Evolutionary conservation across 768 basidiomycete species (phyloP).

Genomic region (Leccinum truebloodii): DNA sequence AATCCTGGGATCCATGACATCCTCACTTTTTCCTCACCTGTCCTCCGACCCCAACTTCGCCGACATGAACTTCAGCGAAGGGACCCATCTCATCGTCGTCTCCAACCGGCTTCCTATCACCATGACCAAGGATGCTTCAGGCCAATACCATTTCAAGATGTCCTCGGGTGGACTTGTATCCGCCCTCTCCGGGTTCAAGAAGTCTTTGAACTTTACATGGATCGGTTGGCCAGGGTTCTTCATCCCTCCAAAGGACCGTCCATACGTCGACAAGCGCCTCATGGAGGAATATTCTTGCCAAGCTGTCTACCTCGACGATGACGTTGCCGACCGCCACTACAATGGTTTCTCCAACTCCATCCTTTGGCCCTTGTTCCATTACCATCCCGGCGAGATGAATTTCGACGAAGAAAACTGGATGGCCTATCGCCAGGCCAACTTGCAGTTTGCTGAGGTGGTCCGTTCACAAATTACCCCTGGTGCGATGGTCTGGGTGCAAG

Average conservation of each 20-base stretch:
- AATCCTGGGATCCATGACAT: constrained; percentile 27
- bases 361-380: constrained; percentile 99
- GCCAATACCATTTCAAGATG: constrained; percentile 99
- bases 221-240: constrained; percentile 95
- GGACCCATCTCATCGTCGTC: constrained; percentile 87
- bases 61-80: constrained; percentile 49
- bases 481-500: constrained; percentile 99
- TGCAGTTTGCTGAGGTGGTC: constrained; percentile 91
- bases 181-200: constrained; percentile 97
- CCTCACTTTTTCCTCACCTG: constrained; percentile 27
- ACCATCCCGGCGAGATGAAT: constrained; percentile 99
- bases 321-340: constrained; percentile 97
- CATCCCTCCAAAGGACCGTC: constrained; percentile 92
- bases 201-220: constrained; percentile 97
- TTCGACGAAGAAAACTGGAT: constrained; percentile 99
- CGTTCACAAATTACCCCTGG: constrained; percentile 76
- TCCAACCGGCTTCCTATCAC: constrained; percentile 95
- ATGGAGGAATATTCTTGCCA: constrained; percentile 96
- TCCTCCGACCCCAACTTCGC: constrained; percentile 30
- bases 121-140: constrained; percentile 88
- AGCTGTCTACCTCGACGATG: constrained; percentile 97
- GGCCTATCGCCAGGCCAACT: constrained; percentile 95
- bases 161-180: constrained; percentile 97
- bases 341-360: constrained; percentile 99
- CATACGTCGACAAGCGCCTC: constrained; percentile 86